Evolutionary conservation across 1,284 basidiomycete genomes (phyloP).

Genomic region (Anthracocystis walkeri): DNA sequence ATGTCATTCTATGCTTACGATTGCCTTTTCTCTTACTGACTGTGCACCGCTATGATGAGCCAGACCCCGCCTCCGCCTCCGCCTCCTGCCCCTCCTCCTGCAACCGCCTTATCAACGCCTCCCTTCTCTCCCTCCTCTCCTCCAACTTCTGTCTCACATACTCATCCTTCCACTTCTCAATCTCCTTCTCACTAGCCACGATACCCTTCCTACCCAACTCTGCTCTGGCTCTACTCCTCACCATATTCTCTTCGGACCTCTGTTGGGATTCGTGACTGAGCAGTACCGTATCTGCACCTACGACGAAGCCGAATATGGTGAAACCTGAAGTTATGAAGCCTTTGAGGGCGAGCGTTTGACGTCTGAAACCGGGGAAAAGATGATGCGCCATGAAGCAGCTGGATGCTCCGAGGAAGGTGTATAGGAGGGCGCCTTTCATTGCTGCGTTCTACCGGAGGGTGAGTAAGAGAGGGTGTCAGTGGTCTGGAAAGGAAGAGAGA

Average conservation of each 20-base stretch:
- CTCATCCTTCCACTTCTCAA: conserved; percentile 63
- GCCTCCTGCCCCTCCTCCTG: conserved; percentile 7
- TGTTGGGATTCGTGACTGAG: conserved; percentile 59
- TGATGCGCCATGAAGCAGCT: conserved; percentile 57
- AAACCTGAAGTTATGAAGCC: conserved; percentile 58
- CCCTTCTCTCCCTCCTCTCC: conserved; percentile 38
- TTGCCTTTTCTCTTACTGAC: not conserved
- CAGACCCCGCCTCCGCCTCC: not conserved
- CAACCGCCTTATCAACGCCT: conserved; percentile 20
- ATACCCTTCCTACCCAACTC: conserved; percentile 61
- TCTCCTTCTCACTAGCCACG: conserved; percentile 60
- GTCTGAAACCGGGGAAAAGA: conserved; percentile 59
- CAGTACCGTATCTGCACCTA: conserved; percentile 61
- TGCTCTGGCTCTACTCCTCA: conserved; percentile 49
- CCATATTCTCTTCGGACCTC: conserved; percentile 58
- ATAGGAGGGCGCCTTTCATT: conserved; percentile 52
- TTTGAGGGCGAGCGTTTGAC: conserved; percentile 63
- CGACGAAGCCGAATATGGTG: conserved; percentile 64
- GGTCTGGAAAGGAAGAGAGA: not conserved
- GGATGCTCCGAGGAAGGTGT: conserved; percentile 52
- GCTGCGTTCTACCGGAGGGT: conserved; percentile 49
- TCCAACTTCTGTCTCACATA: conserved; percentile 47
- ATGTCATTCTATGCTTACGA: not conserved
- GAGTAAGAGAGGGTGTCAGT: not conserved
- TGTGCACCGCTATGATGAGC: not conserved